Evolutionary conservation across 257 asterid species (phyloP).

Genomic region (Solanum sejunctum): DNA sequence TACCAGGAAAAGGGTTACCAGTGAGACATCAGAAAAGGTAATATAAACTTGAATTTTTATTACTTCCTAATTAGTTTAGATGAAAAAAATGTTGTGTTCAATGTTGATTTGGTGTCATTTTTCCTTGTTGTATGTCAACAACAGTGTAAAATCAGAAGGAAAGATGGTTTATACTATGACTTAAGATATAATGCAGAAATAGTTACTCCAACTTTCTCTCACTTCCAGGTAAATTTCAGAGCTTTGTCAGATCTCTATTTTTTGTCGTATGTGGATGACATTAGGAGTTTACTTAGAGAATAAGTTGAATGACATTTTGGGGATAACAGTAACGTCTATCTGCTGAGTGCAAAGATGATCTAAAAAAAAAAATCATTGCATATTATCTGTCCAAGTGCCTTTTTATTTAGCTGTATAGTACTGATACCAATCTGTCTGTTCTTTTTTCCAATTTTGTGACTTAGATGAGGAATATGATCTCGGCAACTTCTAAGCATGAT

Average conservation of each 20-base stretch:
- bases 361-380: neutral
- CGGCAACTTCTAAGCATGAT: constrained; percentile 86
- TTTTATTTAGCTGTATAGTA: neutral
- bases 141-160: constrained; percentile 60
- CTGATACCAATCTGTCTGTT: neutral
- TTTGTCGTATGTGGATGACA: neutral
- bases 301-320: neutral
- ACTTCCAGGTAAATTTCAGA: constrained; percentile 50
- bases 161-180: constrained; percentile 38
- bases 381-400: neutral
- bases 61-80: neutral
- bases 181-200: constrained; percentile 73
- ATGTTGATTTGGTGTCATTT: neutral
- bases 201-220: constrained; percentile 65
- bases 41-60: neutral
- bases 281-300: neutral
- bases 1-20: neutral
- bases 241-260: neutral
- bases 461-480: constrained; percentile 71
- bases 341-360: neutral
- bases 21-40: constrained; percentile 58
- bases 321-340: neutral
- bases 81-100: neutral
- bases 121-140: constrained; percentile 4
- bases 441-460: neutral